Conservation (phyloP, 139 green algal species). For the Auxenochlorella pyrenoidosa region DNA sequence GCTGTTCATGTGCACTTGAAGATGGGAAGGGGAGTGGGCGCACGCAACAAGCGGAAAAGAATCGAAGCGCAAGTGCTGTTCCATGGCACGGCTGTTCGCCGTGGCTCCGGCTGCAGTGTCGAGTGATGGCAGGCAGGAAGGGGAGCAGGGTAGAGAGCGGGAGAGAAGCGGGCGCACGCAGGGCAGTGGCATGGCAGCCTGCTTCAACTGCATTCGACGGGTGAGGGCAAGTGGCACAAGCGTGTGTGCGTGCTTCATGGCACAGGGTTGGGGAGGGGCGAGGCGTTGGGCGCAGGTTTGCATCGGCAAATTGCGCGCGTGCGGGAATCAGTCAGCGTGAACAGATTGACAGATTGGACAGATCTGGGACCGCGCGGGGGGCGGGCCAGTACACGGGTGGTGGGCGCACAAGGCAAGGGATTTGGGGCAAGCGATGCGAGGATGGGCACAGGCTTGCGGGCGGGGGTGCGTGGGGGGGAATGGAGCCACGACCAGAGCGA, state of each 20-base stretch:
- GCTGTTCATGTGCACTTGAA: too few relatives aligned
- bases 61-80: neutral
- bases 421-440: neutral
- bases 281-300: neutral
- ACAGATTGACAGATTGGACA: conserved; percentile 13
- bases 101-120: neutral
- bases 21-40: too few relatives aligned
- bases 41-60: neutral
- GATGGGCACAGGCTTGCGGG: neutral
- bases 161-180: too few relatives aligned
- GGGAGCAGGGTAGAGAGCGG: too few relatives aligned
- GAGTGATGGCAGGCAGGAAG: neutral
- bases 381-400: neutral
- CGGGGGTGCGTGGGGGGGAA: neutral
- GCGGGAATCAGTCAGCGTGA: neutral
- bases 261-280: neutral
- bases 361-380: neutral
- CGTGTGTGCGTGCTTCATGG: neutral
- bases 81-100: neutral
- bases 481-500: neutral
- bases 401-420: neutral
- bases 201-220: too few relatives aligned
- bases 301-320: neutral
- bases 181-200: too few relatives aligned
- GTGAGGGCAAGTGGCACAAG: neutral